phyloP scores from a whole-genome alignment of 176 grass and related monocot genomes.

The Carex pumila region DNA sequence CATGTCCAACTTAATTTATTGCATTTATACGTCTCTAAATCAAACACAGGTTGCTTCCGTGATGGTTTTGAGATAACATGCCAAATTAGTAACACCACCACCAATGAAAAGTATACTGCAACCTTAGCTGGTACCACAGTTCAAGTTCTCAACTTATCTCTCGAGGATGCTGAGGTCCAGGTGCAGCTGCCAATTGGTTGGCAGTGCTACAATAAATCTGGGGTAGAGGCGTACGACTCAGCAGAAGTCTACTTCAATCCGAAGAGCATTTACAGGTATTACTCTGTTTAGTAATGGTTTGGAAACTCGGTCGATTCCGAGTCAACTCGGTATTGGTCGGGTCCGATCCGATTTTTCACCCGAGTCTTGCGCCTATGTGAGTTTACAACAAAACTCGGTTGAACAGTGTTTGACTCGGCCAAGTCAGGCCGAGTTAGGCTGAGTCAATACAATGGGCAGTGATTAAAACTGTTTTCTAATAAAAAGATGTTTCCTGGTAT shows the following conservation, averaged over 20 bases:
- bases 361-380: no score
- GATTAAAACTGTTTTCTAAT: no score
- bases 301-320: no score
- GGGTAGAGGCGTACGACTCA: background rate
- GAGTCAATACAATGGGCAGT: no score
- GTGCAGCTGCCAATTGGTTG: constrained; percentile 43
- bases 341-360: no score
- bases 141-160: constrained; percentile 35
- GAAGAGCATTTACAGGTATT: background rate
- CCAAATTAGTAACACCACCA: background rate
- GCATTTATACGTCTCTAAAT: no score
- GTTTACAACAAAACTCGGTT: no score
- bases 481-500: no score
- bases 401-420: no score
- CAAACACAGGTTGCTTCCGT: constrained; percentile 33
- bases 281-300: background rate
- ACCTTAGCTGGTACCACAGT: background rate
- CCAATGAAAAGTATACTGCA: constrained; percentile 21
- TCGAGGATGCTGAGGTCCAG: constrained; percentile 26
- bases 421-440: no score
- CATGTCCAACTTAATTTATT: no score
- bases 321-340: background rate
- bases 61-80: constrained; percentile 41
- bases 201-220: constrained; percentile 17
- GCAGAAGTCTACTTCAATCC: constrained; percentile 38